Evolutionary conservation across 148 eudicot genomes (phyloP).

Genomic region (Fagopyrum esculentum): DNA sequence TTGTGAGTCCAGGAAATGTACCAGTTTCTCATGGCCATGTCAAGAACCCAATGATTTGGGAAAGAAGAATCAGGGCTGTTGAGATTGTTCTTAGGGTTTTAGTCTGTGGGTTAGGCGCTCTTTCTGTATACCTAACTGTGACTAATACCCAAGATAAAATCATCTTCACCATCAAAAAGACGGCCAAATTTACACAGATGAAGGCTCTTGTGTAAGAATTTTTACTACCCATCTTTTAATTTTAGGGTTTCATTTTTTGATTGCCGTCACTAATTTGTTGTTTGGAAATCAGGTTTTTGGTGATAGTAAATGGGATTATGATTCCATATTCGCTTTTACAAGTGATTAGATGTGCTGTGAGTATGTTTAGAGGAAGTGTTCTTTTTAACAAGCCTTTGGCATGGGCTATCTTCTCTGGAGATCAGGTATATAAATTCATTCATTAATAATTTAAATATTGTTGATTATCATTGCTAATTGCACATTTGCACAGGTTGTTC

Average conservation of each 20-base stretch:
- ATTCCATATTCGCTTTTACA: constrained; percentile 82
- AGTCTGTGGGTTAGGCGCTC: constrained; percentile 43
- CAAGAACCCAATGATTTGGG: constrained; percentile 37
- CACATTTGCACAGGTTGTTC: not conserved
- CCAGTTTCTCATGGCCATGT: constrained; percentile 48
- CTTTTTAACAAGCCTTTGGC: constrained; percentile 88
- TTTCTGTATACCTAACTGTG: constrained; percentile 61
- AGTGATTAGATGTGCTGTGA: constrained; percentile 58
- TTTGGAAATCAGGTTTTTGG: constrained; percentile 54
- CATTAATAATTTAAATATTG: not conserved
- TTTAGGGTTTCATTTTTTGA: not conserved
- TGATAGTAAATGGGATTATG: constrained; percentile 63
- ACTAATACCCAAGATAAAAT: constrained; percentile 56
- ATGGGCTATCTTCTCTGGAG: constrained; percentile 86
- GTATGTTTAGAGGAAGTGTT: constrained; percentile 70
- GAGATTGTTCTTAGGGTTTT: constrained; percentile 69
- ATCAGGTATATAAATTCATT: constrained; percentile 49
- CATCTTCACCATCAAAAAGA: constrained; percentile 66
- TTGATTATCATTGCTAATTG: not conserved
- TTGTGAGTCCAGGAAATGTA: constrained; percentile 63
- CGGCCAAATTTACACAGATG: constrained; percentile 80
- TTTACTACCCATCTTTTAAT: not conserved
- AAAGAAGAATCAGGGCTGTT: constrained; percentile 51
- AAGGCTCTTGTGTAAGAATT: constrained; percentile 79
- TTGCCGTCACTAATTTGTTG: not conserved